Conservation (phyloP, 2,329 filamentous ascomycete genomes). For the Monascus ruber region DNA sequence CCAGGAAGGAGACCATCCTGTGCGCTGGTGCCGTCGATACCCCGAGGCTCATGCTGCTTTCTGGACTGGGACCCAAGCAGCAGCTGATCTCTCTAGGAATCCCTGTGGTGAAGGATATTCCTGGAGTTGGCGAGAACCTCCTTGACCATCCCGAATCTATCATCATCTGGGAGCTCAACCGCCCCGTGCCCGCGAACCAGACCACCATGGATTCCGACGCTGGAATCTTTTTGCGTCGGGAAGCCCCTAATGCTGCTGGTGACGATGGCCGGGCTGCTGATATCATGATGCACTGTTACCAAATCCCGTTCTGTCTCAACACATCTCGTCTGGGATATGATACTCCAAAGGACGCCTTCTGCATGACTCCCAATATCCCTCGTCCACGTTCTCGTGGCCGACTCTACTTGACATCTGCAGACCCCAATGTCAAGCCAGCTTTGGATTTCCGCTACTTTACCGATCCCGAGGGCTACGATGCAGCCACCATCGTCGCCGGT, state of each 20-base stretch:
- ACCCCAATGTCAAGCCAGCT: slow-evolving; percentile 67
- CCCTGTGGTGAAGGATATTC: slow-evolving; percentile 48
- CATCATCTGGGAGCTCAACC: slow-evolving; percentile 69
- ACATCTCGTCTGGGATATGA: slow-evolving; percentile 69
- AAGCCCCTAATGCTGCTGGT: slow-evolving; percentile 56
- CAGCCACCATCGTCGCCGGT: slow-evolving; percentile 66
- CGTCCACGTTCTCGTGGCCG: slow-evolving; percentile 67
- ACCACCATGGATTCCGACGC: slow-evolving; percentile 88
- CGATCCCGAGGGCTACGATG: slow-evolving; percentile 74
- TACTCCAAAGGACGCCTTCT: slow-evolving; percentile 64
- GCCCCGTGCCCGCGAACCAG: slow-evolving; percentile 63
- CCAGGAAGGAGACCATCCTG: slow-evolving; percentile 66
- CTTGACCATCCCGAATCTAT: slow-evolving; percentile 56
- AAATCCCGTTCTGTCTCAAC: slow-evolving; percentile 85
- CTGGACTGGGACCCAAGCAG: slow-evolving; percentile 41
- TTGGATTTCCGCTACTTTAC: slow-evolving; percentile 87
- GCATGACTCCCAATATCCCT: slow-evolving; percentile 87
- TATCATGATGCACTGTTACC: slow-evolving; percentile 95
- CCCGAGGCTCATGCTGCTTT: slow-evolving; percentile 52
- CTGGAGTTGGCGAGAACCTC: slow-evolving; percentile 53
- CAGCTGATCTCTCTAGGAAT: slow-evolving; percentile 43
- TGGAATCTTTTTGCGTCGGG: slow-evolving; percentile 74
- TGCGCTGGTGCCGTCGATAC: slow-evolving; percentile 74
- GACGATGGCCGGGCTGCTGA: slow-evolving; percentile 67
- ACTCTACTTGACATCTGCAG: slow-evolving; percentile 63